Conservation (phyloP, 352 stramenopile species). For the Pythium vanterpoolii region DNA sequence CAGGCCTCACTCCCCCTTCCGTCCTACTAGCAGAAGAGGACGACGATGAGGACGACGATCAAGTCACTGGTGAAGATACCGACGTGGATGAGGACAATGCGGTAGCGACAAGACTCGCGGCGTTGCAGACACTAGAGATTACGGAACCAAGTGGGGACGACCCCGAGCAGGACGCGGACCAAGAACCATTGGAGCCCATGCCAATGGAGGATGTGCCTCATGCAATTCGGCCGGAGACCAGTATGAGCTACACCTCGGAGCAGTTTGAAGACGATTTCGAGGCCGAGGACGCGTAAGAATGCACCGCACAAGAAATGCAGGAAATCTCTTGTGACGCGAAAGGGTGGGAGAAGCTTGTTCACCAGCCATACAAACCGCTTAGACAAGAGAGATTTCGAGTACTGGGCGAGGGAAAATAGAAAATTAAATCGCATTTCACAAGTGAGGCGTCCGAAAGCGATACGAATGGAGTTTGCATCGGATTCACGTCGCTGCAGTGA, state of each 20-base stretch:
- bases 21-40: no score
- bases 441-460: no score
- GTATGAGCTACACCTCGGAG: conserved; percentile 58
- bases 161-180: not conserved
- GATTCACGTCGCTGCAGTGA: no score
- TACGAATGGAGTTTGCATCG: no score
- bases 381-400: no score
- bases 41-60: conserved; percentile 4
- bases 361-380: no score
- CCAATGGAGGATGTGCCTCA: not conserved
- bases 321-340: no score
- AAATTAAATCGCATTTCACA: no score
- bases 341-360: no score
- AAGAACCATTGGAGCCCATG: not conserved
- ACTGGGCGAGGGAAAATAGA: no score
- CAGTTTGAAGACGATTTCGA: conserved; percentile 63
- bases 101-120: not conserved
- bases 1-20: conserved; percentile 23
- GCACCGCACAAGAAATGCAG: no score
- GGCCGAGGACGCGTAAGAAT: conserved; percentile 17
- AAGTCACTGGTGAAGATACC: not conserved
- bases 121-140: not conserved
- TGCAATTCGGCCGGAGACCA: conserved; percentile 36
- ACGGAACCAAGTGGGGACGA: conserved; percentile 1
- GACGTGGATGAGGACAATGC: not conserved